Base-by-base conservation (phyloP, 345 rosid species). In the Euclidium syriacum region DNA sequence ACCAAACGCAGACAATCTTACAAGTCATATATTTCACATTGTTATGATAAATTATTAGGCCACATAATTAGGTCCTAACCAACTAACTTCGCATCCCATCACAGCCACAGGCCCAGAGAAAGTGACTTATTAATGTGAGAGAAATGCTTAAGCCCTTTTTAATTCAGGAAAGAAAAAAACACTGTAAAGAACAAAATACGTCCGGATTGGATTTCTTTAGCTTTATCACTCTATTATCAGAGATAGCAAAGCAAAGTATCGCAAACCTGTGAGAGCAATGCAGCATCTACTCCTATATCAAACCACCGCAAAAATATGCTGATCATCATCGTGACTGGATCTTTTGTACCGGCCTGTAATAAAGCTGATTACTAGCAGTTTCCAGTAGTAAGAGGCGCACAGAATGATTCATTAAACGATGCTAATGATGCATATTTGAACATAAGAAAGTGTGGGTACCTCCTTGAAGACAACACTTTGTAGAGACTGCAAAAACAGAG, bases 401-500 rank as follows among this genome's bases (percentile, higher is more conserved):
- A 38, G 32, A 65, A 43, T 52, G 7, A 23, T 35, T 24, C 23
- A 41, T 18, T 12, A 59, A 42, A 68, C 12, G 12, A 61, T 3
- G 3, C 4, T 25, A 26, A 16, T 19, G 33, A 44, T 34, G 30
- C 24, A 44, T 35, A 60, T 17, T 7, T 32, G 20, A 34, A 26
- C 14, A 5, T 1, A 19, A 20, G 10, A 44, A 6, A 52, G 51
- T 44, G 35, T 48, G 10, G 12, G 29, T 78, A 92, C 98, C 98
- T 84, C 95, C 80, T 89, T 92, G 86, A 92, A 92, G 44, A 92
- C 87, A 65, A 89, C 95, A 61, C 97, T 92, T 74, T 92, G 98
- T 64, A 92, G 73, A 75, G 98, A 89, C 98, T 92, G 96, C 87
- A 78, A 38, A 61, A 48, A 67, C 60, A 62, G 62, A 75, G 35